These are phyloP conservation scores for Cetradonia linearis DNA, from an alignment of 495 filamentous ascomycete genomes.

Conservation along the genomic window DNA sequence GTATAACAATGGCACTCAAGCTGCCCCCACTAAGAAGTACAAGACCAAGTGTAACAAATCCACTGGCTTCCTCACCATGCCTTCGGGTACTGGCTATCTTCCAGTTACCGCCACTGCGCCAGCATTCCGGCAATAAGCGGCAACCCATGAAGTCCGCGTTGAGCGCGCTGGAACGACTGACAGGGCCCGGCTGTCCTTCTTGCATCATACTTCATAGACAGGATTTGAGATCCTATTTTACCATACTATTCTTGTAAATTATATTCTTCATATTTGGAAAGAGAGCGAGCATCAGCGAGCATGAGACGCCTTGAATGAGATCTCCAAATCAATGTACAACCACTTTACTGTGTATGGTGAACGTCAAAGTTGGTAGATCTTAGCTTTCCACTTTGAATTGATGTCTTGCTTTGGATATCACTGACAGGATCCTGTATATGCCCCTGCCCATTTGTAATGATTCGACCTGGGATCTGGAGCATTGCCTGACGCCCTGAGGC, in stretches of 20 bases:
- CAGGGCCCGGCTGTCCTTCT: neutral
- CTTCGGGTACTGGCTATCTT: constrained; percentile 14
- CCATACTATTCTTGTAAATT: constrained; percentile 13
- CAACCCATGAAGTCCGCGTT: neutral
- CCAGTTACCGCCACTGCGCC: neutral
- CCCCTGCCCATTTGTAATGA: neutral
- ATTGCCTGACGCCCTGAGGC: neutral
- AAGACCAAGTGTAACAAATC: constrained; percentile 28
- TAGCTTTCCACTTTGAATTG: neutral
- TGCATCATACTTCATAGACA: neutral
- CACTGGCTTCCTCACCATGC: constrained; percentile 33
- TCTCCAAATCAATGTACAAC: neutral
- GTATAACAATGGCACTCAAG: constrained; percentile 33
- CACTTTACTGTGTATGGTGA: constrained; percentile 2
- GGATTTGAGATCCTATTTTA: neutral
- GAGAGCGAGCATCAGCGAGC: constrained; percentile 8
- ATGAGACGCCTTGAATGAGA: constrained; percentile 6
- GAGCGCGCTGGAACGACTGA: neutral
- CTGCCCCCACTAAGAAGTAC: constrained; percentile 22
- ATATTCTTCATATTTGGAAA: constrained; percentile 11
- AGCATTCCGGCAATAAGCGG: neutral
- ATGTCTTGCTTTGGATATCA: neutral
- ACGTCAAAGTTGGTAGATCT: constrained; percentile 2
- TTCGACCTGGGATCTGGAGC: neutral
- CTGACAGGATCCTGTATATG: neutral